These are phyloP conservation scores for Lophiostoma macrostomum DNA, from an alignment of 495 filamentous ascomycete species.

Conservation along the genomic window DNA sequence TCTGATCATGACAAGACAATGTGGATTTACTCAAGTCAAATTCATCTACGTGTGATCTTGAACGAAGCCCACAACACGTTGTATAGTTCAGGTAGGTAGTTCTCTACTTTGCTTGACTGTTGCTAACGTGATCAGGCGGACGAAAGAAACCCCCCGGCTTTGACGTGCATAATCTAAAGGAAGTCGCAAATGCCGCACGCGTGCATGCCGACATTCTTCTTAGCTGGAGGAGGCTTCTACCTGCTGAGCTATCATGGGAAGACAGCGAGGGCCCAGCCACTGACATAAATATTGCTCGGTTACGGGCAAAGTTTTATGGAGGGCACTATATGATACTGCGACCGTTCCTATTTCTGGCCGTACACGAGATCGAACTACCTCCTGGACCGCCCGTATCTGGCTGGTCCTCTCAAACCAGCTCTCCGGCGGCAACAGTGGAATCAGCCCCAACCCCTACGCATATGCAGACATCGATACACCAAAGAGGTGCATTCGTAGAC, in stretches of 20 bases:
- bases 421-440: neutral
- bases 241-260: constrained; percentile 58
- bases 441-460: neutral
- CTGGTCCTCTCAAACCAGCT: constrained; percentile 7
- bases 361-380: constrained; percentile 47
- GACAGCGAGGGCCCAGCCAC: constrained; percentile 62
- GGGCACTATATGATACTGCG: constrained; percentile 86
- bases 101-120: neutral
- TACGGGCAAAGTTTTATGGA: constrained; percentile 93
- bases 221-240: constrained; percentile 46
- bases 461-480: neutral
- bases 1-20: constrained; percentile 48
- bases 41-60: constrained; percentile 78
- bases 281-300: constrained; percentile 78
- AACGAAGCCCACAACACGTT: constrained; percentile 80
- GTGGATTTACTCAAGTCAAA: constrained; percentile 80
- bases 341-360: constrained; percentile 66
- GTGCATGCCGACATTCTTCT: constrained; percentile 12
- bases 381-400: constrained; percentile 8
- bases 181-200: constrained; percentile 7
- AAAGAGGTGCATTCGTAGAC: neutral
- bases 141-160: constrained; percentile 1
- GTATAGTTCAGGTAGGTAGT: constrained; percentile 56
- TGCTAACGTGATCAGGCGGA: neutral
- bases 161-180: constrained; percentile 6